phyloP scores from a whole-genome alignment of 495 filamentous ascomycete species.

The Glonium stellatum region DNA sequence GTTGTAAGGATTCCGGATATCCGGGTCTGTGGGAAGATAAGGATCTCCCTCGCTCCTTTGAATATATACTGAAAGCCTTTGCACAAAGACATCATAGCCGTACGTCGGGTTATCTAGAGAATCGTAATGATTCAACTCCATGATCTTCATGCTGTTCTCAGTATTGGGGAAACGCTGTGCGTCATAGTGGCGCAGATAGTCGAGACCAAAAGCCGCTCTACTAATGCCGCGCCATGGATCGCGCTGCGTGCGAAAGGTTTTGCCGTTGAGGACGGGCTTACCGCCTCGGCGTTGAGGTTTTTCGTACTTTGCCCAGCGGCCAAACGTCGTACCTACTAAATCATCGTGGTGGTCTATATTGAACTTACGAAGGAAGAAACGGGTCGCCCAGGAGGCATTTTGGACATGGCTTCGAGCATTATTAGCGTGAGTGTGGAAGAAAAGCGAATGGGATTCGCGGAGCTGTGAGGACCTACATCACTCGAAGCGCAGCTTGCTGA shows the following conservation, averaged over 20 bases:
- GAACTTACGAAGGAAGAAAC: conserved; percentile 47
- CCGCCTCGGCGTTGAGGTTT: conserved; percentile 42
- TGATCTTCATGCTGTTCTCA: conserved; percentile 36
- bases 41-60: conserved; percentile 31
- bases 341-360: conserved; percentile 44
- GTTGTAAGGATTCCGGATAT: conserved; percentile 32
- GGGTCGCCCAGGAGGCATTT: conserved; percentile 47
- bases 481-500: conserved; percentile 38
- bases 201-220: conserved; percentile 46
- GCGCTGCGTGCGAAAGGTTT: conserved; percentile 43
- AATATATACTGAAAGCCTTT: conserved; percentile 37
- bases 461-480: conserved; percentile 31
- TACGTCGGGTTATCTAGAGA: conserved; percentile 34
- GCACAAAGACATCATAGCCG: conserved; percentile 42
- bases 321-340: conserved; percentile 44
- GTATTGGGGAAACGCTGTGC: conserved; percentile 7
- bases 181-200: conserved; percentile 46
- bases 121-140: conserved; percentile 47
- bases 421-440: background rate
- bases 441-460: conserved; percentile 4
- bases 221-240: conserved; percentile 50
- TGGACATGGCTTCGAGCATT: conserved; percentile 41
- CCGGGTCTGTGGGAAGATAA: conserved; percentile 23
- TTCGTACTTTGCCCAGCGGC: conserved; percentile 43
- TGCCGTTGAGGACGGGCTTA: conserved; percentile 45